phyloP scores from a whole-genome alignment of 2,329 filamentous ascomycete genomes.

The Ophiocordyceps polyrhachis-furcata region DNA sequence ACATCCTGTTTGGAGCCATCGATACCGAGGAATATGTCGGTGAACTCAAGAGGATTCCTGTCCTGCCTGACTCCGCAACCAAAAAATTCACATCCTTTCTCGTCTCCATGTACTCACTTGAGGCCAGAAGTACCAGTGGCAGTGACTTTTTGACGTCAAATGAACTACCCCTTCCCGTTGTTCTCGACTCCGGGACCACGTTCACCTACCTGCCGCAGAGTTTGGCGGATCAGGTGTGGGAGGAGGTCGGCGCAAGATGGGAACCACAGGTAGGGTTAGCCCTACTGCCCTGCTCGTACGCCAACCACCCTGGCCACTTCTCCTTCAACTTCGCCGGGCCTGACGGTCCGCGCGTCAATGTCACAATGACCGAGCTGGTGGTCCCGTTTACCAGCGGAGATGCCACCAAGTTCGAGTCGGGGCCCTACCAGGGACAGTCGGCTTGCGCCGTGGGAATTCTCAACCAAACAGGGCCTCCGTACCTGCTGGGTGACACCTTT shows the following conservation, averaged over 20 bases:
- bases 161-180: slow-evolving; percentile 32
- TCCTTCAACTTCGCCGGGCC: slow-evolving; percentile 33
- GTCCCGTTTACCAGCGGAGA: slow-evolving; percentile 19
- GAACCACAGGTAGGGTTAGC: slow-evolving; percentile 17
- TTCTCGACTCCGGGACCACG: slow-evolving; percentile 61
- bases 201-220: slow-evolving; percentile 49
- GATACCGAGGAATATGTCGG: slow-evolving; percentile 57
- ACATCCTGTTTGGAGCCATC: slow-evolving; percentile 63
- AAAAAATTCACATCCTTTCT: slow-evolving; percentile 25
- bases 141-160: slow-evolving; percentile 24
- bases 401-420: slow-evolving; percentile 17
- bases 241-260: slow-evolving; percentile 34
- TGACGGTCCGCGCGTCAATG: slow-evolving; percentile 28
- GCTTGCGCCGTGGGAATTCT: slow-evolving; percentile 39
- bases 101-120: slow-evolving; percentile 28
- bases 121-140: slow-evolving; percentile 29
- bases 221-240: slow-evolving; percentile 33
- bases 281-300: slow-evolving; percentile 31
- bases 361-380: slow-evolving; percentile 38
- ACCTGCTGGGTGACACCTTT: slow-evolving; percentile 38
- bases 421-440: slow-evolving; percentile 23
- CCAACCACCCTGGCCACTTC: slow-evolving; percentile 26
- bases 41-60: slow-evolving; percentile 38
- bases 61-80: slow-evolving; percentile 25
- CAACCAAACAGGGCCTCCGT: slow-evolving; percentile 23